These are phyloP conservation scores for Linum lewisii DNA, from an alignment of 345 rosid genomes.

Conservation along the genomic window DNA sequence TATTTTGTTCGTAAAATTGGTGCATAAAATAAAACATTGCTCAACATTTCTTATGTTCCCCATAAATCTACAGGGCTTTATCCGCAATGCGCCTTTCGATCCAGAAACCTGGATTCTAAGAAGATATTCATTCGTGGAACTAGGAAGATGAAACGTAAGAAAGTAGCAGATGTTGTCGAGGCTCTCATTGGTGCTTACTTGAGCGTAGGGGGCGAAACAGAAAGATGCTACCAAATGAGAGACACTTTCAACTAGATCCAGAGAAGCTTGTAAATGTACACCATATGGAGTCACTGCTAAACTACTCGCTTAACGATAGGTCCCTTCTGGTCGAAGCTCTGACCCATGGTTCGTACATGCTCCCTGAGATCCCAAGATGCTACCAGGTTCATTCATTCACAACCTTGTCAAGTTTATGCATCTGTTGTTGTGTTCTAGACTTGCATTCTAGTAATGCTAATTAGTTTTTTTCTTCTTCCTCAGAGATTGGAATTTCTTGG, in stretches of 20 bases:
- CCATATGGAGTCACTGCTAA: slow-evolving; percentile 42
- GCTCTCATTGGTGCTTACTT: slow-evolving; percentile 78
- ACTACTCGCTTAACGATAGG: slow-evolving; percentile 48
- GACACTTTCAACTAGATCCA: slow-evolving; percentile 19
- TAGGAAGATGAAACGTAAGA: slow-evolving; percentile 47
- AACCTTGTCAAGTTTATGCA: not conserved
- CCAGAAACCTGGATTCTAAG: slow-evolving; percentile 46
- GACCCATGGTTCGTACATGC: slow-evolving; percentile 90
- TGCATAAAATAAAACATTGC: no score
- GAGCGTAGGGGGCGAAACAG: slow-evolving; percentile 58
- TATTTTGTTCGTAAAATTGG: no score
- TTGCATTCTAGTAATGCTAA: not conserved
- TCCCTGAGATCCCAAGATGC: slow-evolving; percentile 78
- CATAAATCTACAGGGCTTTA: slow-evolving; percentile 61
- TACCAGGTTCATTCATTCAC: slow-evolving; percentile 66
- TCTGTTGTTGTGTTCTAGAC: not conserved
- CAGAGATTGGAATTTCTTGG: slow-evolving; percentile 97
- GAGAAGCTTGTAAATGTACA: slow-evolving; percentile 39
- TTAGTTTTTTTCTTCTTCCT: not conserved
- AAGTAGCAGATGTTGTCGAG: slow-evolving; percentile 80
- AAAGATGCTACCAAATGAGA: slow-evolving; percentile 40
- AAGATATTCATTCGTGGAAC: slow-evolving; percentile 37
- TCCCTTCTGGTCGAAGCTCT: slow-evolving; percentile 76
- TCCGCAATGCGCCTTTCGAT: slow-evolving; percentile 59
- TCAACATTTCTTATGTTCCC: no score